Evolutionary conservation across 306 rosid genomes (phyloP), one percentile per base, ranked within the genome.

Genomic region (Quercus wislizeni): DNA sequence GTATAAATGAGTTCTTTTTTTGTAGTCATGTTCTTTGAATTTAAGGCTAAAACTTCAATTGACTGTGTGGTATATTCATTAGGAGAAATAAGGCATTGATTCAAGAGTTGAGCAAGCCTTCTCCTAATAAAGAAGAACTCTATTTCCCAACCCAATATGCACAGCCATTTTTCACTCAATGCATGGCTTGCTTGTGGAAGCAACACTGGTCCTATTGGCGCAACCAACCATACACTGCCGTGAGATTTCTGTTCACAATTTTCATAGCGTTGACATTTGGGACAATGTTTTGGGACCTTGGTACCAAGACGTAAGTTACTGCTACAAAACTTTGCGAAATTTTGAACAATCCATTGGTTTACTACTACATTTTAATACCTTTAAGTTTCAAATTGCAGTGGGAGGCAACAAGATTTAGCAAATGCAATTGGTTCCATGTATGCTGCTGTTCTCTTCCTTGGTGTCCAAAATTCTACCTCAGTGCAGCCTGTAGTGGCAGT

Each of bases 171-270:
- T 78, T 30, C 78, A 80, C 78, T 51, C 98, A 94, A 74, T 89
- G 90, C 79, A 80, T 86, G 81, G 97, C 98, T 75, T 92, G 97
- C 80, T 76, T 94, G 35, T 94, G 98, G 98, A 94, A 94, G 82
- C 96, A 80, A 67, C 88, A 79, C 41, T 75, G 74, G 87, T 87
- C 91, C 4, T 87, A 87, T 58, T 87, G 91, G 91, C 86, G 91
- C 13, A 87, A 87, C 81, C 88, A 87, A 3, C 85, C 81, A 46
- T 87, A 87, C 78, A 82, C 91, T 72, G 80, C 88, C 28, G 87
- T 83, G 81, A 85, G 87, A 28, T 85, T 80, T 67, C 69, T 85
- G 83, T 85, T 80, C 84, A 82, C 91, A 2, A n/a, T 78, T 38
- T 25, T 79, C 80, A 83, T 85, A 73, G 85, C 79, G 64, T 1